Evolutionary conservation across 495 filamentous ascomycete species (phyloP).

Genomic region (Coniosporium apollinis): DNA sequence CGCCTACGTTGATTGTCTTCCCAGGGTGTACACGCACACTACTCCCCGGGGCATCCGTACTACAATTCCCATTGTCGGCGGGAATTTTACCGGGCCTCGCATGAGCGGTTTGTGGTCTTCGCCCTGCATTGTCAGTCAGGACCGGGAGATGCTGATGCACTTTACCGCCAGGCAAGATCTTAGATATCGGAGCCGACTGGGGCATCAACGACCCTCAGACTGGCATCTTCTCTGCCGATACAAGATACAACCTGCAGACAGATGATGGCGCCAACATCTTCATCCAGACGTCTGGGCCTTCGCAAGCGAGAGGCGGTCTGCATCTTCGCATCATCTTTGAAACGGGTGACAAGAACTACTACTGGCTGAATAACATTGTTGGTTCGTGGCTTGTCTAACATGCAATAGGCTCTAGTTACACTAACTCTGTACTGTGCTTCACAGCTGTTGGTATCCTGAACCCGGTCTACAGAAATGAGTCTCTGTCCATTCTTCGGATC

Average conservation of each 20-base stretch:
- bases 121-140: no score
- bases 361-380: constrained; percentile 12
- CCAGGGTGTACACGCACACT: constrained; percentile 2
- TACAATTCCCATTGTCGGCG: constrained; percentile 10
- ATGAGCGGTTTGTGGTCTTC: neutral
- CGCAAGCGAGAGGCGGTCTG: constrained; percentile 5
- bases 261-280: constrained; percentile 11
- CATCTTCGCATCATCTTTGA: constrained; percentile 10
- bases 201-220: constrained; percentile 8
- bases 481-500: constrained; percentile 3
- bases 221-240: constrained; percentile 8
- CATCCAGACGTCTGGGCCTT: constrained; percentile 9
- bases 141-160: no score
- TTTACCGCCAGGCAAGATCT: constrained; percentile 2
- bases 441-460: constrained; percentile 5
- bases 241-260: constrained; percentile 9
- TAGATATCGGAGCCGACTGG: constrained; percentile 11
- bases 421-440: neutral
- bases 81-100: constrained; percentile 10
- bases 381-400: neutral
- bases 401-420: neutral
- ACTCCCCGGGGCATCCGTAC: constrained; percentile 5
- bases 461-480: neutral
- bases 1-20: constrained; percentile 5
- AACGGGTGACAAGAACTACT: constrained; percentile 11